Percentiles rank a stretch among this genome's conserved stretches.
Conservation (phyloP, 495 filamentous ascomycete species). For the Schizothecium vesticola region DNA sequence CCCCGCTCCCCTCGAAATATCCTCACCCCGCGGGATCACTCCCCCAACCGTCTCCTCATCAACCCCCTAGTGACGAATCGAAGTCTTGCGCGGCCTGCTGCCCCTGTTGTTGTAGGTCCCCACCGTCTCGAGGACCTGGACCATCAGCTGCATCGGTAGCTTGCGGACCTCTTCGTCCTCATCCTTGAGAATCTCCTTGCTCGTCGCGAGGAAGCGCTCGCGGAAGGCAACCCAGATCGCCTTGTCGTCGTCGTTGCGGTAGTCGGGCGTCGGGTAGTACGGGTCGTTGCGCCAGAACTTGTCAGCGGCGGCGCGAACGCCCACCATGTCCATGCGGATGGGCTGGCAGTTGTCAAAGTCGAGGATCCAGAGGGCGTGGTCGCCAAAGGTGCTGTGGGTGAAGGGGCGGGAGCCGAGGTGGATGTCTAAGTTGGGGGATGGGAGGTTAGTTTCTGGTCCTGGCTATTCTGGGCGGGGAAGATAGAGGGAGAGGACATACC, state of each 20-base stretch:
- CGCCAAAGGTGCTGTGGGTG: slow-evolving; percentile 14
- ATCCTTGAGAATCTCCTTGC: slow-evolving; percentile 6
- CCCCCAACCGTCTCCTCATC: neutral
- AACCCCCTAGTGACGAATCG: neutral
- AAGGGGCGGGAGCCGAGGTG: slow-evolving; percentile 7
- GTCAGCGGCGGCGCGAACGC: slow-evolving; percentile 28
- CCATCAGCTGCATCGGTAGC: slow-evolving; percentile 14
- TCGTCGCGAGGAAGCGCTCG: slow-evolving; percentile 21
- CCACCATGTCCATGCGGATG: slow-evolving; percentile 29
- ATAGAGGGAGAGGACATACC: neutral
- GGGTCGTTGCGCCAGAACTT: slow-evolving; percentile 40
- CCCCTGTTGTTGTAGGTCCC: neutral
- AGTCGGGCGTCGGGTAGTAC: slow-evolving; percentile 31
- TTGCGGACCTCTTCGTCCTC: slow-evolving; percentile 7
- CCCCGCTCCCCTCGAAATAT: neutral
- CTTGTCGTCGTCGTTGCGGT: slow-evolving; percentile 15
- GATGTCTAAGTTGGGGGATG: neutral
- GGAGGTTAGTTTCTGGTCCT: neutral
- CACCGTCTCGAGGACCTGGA: neutral
- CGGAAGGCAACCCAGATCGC: slow-evolving; percentile 30
- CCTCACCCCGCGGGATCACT: neutral
- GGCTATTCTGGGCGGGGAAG: neutral
- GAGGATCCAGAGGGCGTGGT: slow-evolving; percentile 38
- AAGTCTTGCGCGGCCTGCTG: neutral
- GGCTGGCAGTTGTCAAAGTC: slow-evolving; percentile 41